Base-by-base conservation (phyloP, 441 rosid species). In the Geranium incanum region DNA sequence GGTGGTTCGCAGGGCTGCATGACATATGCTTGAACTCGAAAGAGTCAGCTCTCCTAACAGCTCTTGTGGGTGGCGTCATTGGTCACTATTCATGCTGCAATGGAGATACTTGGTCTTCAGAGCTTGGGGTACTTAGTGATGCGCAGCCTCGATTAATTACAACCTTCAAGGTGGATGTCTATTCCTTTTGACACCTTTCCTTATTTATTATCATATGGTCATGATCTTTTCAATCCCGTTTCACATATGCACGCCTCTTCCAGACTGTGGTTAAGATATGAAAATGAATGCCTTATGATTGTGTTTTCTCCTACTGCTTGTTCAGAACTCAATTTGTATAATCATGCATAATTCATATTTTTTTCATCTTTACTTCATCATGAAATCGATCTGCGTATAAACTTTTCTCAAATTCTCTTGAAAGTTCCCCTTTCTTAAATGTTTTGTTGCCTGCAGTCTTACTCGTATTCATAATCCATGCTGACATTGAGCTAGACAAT, bases 71-170 rank as follows among this genome's bases (percentile, higher is more conserved):
- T 67, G 98, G 95, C 67, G 78, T 93, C 52, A 84, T 91, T 2
- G 98, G 98, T 78, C 98, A 93, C 36, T 93, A 91, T 71, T 84
- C 85, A 9, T 93, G 95, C 72, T 86, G 86, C 82, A 93, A 88
- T 66, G 96, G 97, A 39, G 97, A 93, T 76, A 91, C 97, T 41
- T 91, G 96, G 96, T 93, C 96, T 70, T 93, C 98, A 0, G 98
- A 93, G 87, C 89, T 93, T 59, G 98, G 98, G 68, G 85, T 91
- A 66, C 95, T 93, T 62, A 89, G 97, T 55, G 84, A 91, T 69
- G 84, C 87, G 1, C 93, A 91, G 67, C 98, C 98, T 18, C 88
- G 89, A 52, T 77, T 93, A 70, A 89, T 93, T 82, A 93, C 98
- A n/a, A 91, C 89, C 63, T 80, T 91, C 68, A 93, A 93, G 98